Evolutionary conservation across 2,329 filamentous ascomycete genomes (phyloP).

Genomic region (Penicillium aurantiogriseum): DNA sequence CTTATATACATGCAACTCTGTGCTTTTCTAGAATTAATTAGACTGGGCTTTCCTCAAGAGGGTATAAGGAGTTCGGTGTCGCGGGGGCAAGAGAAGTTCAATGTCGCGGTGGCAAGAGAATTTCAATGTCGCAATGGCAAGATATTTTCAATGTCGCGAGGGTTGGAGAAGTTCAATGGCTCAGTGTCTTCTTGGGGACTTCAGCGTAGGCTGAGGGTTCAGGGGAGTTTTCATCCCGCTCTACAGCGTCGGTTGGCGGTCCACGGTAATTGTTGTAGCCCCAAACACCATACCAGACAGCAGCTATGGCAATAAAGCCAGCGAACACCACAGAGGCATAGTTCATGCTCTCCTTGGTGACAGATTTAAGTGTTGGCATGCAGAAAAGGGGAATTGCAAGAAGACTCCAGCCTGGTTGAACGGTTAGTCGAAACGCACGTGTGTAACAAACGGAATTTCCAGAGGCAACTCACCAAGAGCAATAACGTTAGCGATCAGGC

Average conservation of each 20-base stretch:
- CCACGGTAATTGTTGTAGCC: conserved; percentile 58
- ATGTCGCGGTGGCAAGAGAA: not conserved
- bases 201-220: not conserved
- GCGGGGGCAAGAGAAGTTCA: not conserved
- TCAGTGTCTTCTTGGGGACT: conserved; percentile 1
- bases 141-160: not conserved
- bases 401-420: conserved; percentile 54
- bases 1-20: not conserved
- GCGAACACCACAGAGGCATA: conserved; percentile 75
- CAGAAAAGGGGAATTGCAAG: conserved; percentile 71
- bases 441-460: too few species aligned
- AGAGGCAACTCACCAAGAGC: conserved; percentile 55
- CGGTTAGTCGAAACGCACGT: too few species aligned
- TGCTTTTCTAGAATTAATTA: not conserved
- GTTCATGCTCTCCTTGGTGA: conserved; percentile 62
- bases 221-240: conserved; percentile 9
- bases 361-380: conserved; percentile 55
- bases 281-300: conserved; percentile 67
- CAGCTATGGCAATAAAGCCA: conserved; percentile 60
- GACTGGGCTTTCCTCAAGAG: not conserved
- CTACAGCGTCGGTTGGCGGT: conserved; percentile 31
- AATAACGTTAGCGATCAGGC: conserved; percentile 61
- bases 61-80: not conserved
- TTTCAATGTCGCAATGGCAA: not conserved
- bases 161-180: not conserved